These are phyloP conservation scores for Pseudoscleropodium purum DNA, from an alignment of 225 moss, liverwort and hornwort species.

Conservation along the genomic window DNA sequence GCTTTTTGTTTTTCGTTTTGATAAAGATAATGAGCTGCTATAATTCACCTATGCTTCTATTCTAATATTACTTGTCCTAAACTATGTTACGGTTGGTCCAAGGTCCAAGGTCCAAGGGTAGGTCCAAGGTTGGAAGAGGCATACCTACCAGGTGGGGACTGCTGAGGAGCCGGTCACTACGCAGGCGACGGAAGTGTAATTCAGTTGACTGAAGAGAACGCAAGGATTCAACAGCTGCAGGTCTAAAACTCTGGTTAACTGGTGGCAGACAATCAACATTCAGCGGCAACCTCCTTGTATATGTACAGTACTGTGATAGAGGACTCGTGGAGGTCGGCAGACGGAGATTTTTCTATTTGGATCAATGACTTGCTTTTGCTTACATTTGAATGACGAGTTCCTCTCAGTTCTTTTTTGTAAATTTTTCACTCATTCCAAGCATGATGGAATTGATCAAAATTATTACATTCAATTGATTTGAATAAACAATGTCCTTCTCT, in stretches of 20 bases:
- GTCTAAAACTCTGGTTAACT: background rate
- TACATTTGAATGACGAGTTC: too few relatives aligned
- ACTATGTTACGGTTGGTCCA: background rate
- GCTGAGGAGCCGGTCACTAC: background rate
- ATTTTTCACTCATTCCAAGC: background rate
- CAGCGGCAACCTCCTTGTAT: background rate
- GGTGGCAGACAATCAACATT: background rate
- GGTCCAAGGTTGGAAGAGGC: background rate
- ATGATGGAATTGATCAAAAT: background rate
- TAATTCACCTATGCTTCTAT: background rate
- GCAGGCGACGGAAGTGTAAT: background rate
- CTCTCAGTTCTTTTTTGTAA: background rate
- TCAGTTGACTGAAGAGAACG: too few relatives aligned
- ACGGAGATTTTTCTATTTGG: background rate
- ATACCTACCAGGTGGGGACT: background rate
- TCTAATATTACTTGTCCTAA: background rate
- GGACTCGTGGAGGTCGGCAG: background rate
- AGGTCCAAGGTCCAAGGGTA: background rate
- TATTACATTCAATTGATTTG: background rate
- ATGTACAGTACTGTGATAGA: background rate
- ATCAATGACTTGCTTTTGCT: background rate
- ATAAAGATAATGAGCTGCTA: background rate
- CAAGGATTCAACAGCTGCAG: too few relatives aligned
- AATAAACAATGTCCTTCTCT: background rate
- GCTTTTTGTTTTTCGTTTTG: background rate